phyloP scores from a whole-genome alignment of 2,329 filamentous ascomycete genomes.

The Phyllosticta citribraziliensis region DNA sequence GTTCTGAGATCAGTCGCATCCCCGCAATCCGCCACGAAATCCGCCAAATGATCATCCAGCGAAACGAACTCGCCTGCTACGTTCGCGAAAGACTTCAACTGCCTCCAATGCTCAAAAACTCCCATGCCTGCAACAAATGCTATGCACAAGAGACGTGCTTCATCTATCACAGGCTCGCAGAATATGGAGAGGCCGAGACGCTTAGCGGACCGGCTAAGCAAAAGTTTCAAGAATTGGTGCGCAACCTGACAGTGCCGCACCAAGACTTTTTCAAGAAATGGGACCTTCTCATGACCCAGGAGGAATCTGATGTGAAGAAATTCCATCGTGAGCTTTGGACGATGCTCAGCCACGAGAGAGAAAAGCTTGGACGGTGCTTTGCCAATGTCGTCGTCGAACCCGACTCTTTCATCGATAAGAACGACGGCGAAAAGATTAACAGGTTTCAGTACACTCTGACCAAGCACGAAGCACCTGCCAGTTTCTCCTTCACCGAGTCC shows the following conservation, averaged over 20 bases:
- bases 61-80: conserved; percentile 79
- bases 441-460: conserved; percentile 78
- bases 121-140: conserved; percentile 73
- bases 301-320: conserved; percentile 83
- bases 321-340: conserved; percentile 90
- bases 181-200: conserved; percentile 69
- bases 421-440: conserved; percentile 72
- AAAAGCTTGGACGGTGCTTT: conserved; percentile 84
- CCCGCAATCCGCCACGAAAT: conserved; percentile 80
- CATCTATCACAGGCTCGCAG: conserved; percentile 82
- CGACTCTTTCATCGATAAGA: conserved; percentile 61
- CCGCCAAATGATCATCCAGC: conserved; percentile 91
- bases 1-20: conserved; percentile 74
- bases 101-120: conserved; percentile 75
- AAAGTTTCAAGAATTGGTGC: conserved; percentile 72
- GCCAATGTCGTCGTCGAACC: conserved; percentile 76
- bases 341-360: conserved; percentile 80
- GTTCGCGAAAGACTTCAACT: conserved; percentile 73
- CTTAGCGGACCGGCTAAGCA: conserved; percentile 72
- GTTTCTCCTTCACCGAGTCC: conserved; percentile 83
- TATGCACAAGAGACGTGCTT: conserved; percentile 90
- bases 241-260: conserved; percentile 64
- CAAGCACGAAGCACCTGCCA: conserved; percentile 52
- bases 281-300: conserved; percentile 86
- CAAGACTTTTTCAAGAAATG: conserved; percentile 86